Base-by-base conservation (phyloP, 208 protist genomes). In the Crithidia fasciculata region DNA sequence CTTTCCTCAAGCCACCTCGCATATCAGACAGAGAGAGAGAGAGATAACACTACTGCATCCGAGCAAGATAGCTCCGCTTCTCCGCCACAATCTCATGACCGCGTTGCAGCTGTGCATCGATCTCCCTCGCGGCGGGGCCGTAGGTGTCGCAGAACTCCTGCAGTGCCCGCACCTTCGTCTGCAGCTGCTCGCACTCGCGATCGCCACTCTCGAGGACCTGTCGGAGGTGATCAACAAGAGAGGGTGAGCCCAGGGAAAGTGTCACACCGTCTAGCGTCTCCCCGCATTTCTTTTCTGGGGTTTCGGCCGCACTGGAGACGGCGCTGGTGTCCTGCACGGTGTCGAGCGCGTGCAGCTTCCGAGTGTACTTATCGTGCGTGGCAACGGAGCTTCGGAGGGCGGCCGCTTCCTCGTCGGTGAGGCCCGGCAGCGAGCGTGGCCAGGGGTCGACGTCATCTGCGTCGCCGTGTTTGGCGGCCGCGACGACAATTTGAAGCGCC, bases 361-460 rank as follows among this genome's bases (percentile, higher is more conserved):
- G 71, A 4, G 47, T 19, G 73, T 86, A 89, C 78, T 86, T 89
- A 52, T 86, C 74, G 39, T 62, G 71, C 45, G 74, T 62, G 4
- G 72, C 71, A 47, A 84, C 59, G 40, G 82, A 89, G 10, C 56
- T 66, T 19, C 43, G 40, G 5, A 86, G 58, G 3, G 69, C 76
- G 2, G 50, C 56, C 9, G 65, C 62, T 49, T 89, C 84, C 28
- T 89, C 84, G 28, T 72, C 72, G 7, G 84, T 89, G 43, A 89
- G 81, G 8, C 84, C 84, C 8, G 59, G 44, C 52, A 89, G 71
- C 2, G 55, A 57, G 3, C 76, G 74, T 37, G 84, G 84, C 84
- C 84, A 89, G n/a, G 49, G 13, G 56, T 63, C 19, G 28, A 50
- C 18, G 53, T 47, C 18, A n/a, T 65, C 28, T n/a, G 57, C 60